phyloP scores from a whole-genome alignment of 1,139 yeast species.

The Fermentozyma sake region DNA sequence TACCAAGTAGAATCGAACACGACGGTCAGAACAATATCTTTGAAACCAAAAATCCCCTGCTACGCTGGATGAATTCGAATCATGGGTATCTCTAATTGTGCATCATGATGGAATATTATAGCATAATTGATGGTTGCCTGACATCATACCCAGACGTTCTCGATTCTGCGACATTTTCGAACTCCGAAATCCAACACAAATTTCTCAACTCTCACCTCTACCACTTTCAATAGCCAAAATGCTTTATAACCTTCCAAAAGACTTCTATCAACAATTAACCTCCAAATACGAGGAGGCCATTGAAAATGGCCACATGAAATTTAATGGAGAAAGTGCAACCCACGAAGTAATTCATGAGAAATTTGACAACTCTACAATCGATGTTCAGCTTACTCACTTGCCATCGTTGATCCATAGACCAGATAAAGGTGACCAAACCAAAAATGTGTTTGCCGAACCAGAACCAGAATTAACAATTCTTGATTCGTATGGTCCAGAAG shows the following conservation, averaged over 20 bases:
- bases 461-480: constrained; percentile 70
- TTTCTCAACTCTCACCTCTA: too few relatives aligned
- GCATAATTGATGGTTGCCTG: too few relatives aligned
- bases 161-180: too few relatives aligned
- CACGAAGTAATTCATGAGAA: constrained; percentile 16
- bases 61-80: too few relatives aligned
- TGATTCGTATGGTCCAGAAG: constrained; percentile 41
- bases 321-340: constrained; percentile 27
- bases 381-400: constrained; percentile 30
- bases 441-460: constrained; percentile 76
- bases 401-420: constrained; percentile 55
- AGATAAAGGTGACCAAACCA: constrained; percentile 33
- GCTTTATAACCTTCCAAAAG: constrained; percentile 21
- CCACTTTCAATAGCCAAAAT: too few relatives aligned
- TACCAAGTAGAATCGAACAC: too few relatives aligned
- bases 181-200: too few relatives aligned
- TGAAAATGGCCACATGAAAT: constrained; percentile 19
- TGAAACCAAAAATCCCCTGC: too few relatives aligned
- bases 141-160: too few relatives aligned
- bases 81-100: too few relatives aligned
- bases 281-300: constrained; percentile 27
- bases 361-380: constrained; percentile 16
- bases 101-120: too few relatives aligned
- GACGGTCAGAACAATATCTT: too few relatives aligned
- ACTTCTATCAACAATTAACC: constrained; percentile 20